phyloP scores from a whole-genome alignment of 176 grass and related monocot genomes.

The Lolium multiflorum region DNA sequence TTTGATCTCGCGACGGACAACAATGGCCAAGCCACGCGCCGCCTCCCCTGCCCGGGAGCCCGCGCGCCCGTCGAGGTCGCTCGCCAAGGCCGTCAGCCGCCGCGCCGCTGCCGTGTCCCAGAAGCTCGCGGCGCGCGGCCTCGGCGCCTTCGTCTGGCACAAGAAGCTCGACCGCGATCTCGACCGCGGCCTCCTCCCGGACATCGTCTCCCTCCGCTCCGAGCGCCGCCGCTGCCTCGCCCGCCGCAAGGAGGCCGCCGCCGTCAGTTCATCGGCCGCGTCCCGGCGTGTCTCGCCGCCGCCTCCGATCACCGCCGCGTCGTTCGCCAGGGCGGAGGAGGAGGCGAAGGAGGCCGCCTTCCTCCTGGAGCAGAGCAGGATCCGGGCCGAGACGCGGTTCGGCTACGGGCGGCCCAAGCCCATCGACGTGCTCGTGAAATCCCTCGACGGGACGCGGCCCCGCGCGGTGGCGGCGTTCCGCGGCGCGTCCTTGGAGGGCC shows the following conservation, averaged over 20 bases:
- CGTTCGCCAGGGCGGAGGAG: constrained; percentile 14
- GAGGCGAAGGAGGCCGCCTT: constrained; percentile 50
- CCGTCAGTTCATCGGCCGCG: background rate
- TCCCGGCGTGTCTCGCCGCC: background rate
- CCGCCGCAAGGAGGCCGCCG: constrained; percentile 27
- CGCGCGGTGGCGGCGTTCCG: constrained; percentile 40
- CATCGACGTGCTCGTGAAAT: constrained; percentile 51
- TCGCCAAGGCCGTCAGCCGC: constrained; percentile 34
- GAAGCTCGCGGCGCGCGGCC: constrained; percentile 38
- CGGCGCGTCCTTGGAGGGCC: constrained; percentile 12
- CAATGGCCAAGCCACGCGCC: constrained; percentile 10
- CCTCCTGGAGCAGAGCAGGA: constrained; percentile 52
- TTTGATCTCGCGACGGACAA: background rate
- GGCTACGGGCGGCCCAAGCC: constrained; percentile 35
- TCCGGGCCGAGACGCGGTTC: constrained; percentile 47
- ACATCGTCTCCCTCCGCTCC: constrained; percentile 9
- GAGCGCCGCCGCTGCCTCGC: constrained; percentile 43
- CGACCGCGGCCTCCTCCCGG: constrained; percentile 36
- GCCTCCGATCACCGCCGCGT: background rate
- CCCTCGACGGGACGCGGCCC: constrained; percentile 16
- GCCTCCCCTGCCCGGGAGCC: background rate
- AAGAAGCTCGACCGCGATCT: constrained; percentile 54
- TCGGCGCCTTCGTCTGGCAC: constrained; percentile 51
- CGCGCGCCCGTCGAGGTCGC: background rate
- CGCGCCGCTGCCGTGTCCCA: constrained; percentile 45